Percentiles rank a stretch among this genome's conserved stretches.
These are phyloP conservation scores for Puccinia triticina DNA, from an alignment of 1,284 basidiomycete genomes.

Conservation along the genomic window DNA sequence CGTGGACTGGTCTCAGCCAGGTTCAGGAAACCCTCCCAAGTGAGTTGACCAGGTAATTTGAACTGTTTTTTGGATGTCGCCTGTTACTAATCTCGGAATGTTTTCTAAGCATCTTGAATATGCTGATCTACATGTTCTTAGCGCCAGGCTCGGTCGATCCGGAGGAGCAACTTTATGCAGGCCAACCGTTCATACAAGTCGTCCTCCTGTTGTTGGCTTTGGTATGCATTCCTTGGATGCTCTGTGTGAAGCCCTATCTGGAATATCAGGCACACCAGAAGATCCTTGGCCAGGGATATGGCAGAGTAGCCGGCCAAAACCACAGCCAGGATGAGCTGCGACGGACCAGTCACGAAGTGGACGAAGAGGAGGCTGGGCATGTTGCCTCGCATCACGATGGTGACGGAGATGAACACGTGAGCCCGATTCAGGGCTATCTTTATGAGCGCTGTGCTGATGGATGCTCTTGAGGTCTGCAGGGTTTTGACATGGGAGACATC, in stretches of 20 bases:
- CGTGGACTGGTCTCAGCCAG: constrained; percentile 36
- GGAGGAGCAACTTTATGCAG: constrained; percentile 75
- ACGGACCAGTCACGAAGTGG: constrained; percentile 70
- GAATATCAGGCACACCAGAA: constrained; percentile 86
- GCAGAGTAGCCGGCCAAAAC: constrained; percentile 61
- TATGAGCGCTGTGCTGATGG: not conserved
- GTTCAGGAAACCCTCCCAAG: constrained; percentile 38
- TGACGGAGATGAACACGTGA: constrained; percentile 47
- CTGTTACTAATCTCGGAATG: not conserved
- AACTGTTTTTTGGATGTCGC: constrained; percentile 63
- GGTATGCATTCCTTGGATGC: constrained; percentile 93
- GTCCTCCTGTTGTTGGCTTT: constrained; percentile 77
- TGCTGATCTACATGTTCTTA: constrained; percentile 60
- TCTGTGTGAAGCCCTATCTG: constrained; percentile 90
- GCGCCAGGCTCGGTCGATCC: constrained; percentile 66
- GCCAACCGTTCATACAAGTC: constrained; percentile 84
- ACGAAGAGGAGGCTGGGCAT: constrained; percentile 64
- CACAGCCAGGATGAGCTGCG: constrained; percentile 63
- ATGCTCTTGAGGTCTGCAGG: constrained; percentile 67
- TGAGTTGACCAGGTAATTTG: constrained; percentile 68
- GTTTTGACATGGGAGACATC: constrained; percentile 85
- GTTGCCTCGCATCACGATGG: constrained; percentile 55
- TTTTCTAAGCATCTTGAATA: constrained; percentile 53
- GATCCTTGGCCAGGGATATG: constrained; percentile 81
- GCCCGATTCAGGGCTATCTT: not conserved